Conservation (phyloP, 345 rosid genomes). For the Eutrema japonicum region DNA sequence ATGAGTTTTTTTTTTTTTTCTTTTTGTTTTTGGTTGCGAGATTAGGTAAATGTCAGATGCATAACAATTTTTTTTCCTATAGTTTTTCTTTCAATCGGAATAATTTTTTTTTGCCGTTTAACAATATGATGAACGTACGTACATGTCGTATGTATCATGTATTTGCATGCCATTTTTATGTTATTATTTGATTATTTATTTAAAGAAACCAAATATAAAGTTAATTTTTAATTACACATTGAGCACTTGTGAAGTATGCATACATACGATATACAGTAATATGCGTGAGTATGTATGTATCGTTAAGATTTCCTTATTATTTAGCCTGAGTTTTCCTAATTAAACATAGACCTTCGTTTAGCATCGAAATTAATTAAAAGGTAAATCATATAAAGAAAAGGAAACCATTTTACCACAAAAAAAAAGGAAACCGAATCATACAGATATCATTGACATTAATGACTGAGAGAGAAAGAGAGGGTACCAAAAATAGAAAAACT, state of each 20-base stretch:
- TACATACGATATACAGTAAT: background rate
- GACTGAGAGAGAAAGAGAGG: background rate
- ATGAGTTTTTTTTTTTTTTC: background rate
- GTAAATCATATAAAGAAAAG: background rate
- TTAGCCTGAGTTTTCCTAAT: conserved; percentile 3
- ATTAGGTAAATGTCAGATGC: conserved; percentile 25
- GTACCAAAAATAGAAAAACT: conserved; percentile 13
- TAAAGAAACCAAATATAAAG: background rate
- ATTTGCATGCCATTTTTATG: background rate
- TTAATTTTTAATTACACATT: background rate
- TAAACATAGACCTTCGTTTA: conserved; percentile 3
- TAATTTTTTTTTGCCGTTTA: conserved; percentile 18
- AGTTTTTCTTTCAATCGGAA: conserved; percentile 10
- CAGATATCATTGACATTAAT: background rate
- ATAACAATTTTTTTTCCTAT: conserved; percentile 3
- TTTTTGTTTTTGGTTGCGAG: background rate
- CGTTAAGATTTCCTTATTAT: conserved; percentile 2
- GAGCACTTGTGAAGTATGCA: background rate
- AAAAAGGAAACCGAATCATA: conserved; percentile 11
- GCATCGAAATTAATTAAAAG: background rate
- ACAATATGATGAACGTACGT: background rate
- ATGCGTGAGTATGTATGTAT: background rate
- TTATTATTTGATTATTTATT: background rate
- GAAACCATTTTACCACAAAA: background rate
- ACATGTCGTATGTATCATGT: background rate